Percentiles rank a stretch among this genome's conserved stretches.
Conservation (phyloP, 2,329 filamentous ascomycete species). For the Ceratocystis albifundus region DNA sequence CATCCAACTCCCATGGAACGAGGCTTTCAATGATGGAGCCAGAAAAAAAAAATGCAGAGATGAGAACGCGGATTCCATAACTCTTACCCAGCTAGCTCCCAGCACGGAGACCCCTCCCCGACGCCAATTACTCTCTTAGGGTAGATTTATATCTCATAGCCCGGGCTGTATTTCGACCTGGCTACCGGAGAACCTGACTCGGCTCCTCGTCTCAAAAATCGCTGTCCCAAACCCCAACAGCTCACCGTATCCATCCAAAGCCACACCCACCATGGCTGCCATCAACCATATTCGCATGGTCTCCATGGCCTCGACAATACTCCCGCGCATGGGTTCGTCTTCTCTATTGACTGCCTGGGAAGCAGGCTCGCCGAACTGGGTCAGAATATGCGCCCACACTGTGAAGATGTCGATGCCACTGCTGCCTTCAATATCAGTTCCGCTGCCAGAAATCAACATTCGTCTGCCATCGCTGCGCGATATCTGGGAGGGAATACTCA, state of each 20-base stretch:
- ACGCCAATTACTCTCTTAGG: background rate
- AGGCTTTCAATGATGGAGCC: constrained; percentile 14
- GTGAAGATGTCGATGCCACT: constrained; percentile 30
- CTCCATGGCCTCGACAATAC: constrained; percentile 13
- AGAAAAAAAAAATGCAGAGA: constrained; percentile 10
- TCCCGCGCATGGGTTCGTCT: constrained; percentile 14
- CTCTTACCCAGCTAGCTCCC: background rate
- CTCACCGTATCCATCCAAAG: background rate
- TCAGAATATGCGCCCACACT: constrained; percentile 16
- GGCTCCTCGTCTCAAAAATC: background rate
- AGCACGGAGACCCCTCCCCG: background rate
- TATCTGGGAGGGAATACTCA: constrained; percentile 86
- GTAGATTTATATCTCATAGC: background rate
- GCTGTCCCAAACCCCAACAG: background rate
- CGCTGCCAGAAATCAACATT: constrained; percentile 49
- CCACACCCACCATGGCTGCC: constrained; percentile 6
- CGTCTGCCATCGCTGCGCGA: constrained; percentile 52
- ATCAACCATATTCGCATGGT: constrained; percentile 16
- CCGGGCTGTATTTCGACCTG: background rate
- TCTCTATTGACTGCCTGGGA: constrained; percentile 10
- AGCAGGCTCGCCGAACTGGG: constrained; percentile 8
- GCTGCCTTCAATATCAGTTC: constrained; percentile 44
- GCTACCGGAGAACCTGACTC: background rate
- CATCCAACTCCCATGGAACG: background rate
- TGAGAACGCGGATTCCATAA: background rate